Conservation (phyloP, 2,329 filamentous ascomycete genomes). For the Hypoxylon sp. region DNA sequence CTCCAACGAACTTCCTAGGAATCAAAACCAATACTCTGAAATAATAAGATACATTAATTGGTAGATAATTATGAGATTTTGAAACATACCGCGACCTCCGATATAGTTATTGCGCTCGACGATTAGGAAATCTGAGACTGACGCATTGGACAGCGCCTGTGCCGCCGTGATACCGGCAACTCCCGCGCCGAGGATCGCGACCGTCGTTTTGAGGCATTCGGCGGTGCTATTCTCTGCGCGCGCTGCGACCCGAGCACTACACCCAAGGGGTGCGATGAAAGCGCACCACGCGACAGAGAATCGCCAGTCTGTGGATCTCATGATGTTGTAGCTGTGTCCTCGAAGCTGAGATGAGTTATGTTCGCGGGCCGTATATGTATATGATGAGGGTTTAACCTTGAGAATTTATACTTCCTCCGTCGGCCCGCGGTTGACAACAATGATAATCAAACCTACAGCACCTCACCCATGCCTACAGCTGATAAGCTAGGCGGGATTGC, state of each 20-base stretch:
- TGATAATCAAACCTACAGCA: conserved; percentile 1
- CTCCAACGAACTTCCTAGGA: background rate
- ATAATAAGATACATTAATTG: background rate
- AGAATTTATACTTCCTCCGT: background rate
- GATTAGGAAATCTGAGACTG: conserved; percentile 74
- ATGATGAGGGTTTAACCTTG: background rate
- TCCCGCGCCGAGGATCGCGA: conserved; percentile 68
- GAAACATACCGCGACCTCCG: conserved; percentile 66
- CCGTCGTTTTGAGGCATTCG: conserved; percentile 56
- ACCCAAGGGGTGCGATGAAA: conserved; percentile 19
- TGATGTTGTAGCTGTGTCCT: conserved; percentile 5
- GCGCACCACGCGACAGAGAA: conserved; percentile 26
- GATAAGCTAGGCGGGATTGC: conserved; percentile 27
- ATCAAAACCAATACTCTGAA: background rate
- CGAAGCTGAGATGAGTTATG: background rate
- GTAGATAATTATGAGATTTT: background rate
- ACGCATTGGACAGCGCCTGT: conserved; percentile 73
- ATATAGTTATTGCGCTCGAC: conserved; percentile 74
- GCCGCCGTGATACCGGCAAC: conserved; percentile 75
- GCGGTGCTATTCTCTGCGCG: conserved; percentile 15
- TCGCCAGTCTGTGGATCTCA: conserved; percentile 21
- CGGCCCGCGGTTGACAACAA: background rate
- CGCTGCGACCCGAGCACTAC: conserved; percentile 13
- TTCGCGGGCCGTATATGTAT: background rate
- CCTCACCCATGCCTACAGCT: conserved; percentile 6